phyloP scores from a whole-genome alignment of 140 eudicot genomes.

The Flaveria floridana region DNA sequence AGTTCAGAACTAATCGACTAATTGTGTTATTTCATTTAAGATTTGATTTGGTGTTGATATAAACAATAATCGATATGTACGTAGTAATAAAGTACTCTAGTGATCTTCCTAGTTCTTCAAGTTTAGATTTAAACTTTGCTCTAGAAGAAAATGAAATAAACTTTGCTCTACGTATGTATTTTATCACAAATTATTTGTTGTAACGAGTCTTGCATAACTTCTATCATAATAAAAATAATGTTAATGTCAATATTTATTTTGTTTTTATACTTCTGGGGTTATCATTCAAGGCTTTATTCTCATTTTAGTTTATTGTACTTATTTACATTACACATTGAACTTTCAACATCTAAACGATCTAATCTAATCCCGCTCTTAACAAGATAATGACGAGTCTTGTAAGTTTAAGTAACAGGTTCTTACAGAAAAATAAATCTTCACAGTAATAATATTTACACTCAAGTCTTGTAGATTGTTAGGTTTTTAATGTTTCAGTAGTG shows the following conservation, averaged over 20 bases:
- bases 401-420: neutral
- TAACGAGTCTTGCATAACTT: neutral
- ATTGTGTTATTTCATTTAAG: constrained; percentile 27
- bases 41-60: constrained; percentile 31
- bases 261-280: neutral
- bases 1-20: constrained; percentile 32
- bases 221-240: constrained; percentile 2
- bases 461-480: too few species aligned
- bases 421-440: too few species aligned
- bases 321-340: neutral
- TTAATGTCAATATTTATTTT: neutral
- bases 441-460: too few species aligned
- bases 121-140: neutral
- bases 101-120: constrained; percentile 15
- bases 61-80: constrained; percentile 18
- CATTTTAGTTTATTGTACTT: neutral
- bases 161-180: constrained; percentile 3
- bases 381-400: neutral
- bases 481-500: too few species aligned
- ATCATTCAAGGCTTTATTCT: neutral
- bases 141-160: constrained; percentile 2
- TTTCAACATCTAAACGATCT: neutral
- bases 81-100: neutral
- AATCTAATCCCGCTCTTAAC: neutral
- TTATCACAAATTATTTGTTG: neutral